Evolutionary conservation across 2,329 filamentous ascomycete genomes (phyloP).

Genomic region (Trichoderma afroharzianum): DNA sequence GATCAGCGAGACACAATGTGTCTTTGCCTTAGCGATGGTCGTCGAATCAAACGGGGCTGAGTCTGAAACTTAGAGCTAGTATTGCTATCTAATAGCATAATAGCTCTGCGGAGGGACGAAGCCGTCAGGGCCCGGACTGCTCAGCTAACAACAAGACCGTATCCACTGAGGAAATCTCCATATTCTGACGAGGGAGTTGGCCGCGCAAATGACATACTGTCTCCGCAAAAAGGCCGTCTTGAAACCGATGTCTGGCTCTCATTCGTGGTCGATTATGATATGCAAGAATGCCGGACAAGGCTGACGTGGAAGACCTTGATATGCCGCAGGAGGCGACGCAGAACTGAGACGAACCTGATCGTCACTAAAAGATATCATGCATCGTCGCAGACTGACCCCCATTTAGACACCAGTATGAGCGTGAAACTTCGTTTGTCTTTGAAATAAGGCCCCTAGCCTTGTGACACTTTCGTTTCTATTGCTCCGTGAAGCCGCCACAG

Average conservation of each 20-base stretch:
- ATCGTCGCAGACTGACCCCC: not conserved
- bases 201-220: conserved; percentile 58
- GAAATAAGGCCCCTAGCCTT: not conserved
- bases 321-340: not conserved
- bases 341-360: not conserved
- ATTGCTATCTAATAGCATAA: not conserved
- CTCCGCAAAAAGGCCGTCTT: conserved; percentile 85
- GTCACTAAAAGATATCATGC: not conserved
- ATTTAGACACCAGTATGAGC: not conserved
- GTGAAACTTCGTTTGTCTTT: not conserved
- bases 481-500: not conserved
- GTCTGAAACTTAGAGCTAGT: not conserved
- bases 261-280: conserved; percentile 59
- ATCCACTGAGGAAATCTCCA: conserved; percentile 53
- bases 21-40: not conserved
- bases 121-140: not conserved
- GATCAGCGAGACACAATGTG: not conserved
- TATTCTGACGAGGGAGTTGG: conserved; percentile 69
- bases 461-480: not conserved
- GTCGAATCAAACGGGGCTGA: not conserved
- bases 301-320: conserved; percentile 57
- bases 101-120: not conserved
- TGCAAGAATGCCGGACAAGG: conserved; percentile 66
- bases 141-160: not conserved
- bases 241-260: conserved; percentile 50